Conservation (phyloP, 768 basidiomycete species). For the Tricholoma hemisulphureum region DNA sequence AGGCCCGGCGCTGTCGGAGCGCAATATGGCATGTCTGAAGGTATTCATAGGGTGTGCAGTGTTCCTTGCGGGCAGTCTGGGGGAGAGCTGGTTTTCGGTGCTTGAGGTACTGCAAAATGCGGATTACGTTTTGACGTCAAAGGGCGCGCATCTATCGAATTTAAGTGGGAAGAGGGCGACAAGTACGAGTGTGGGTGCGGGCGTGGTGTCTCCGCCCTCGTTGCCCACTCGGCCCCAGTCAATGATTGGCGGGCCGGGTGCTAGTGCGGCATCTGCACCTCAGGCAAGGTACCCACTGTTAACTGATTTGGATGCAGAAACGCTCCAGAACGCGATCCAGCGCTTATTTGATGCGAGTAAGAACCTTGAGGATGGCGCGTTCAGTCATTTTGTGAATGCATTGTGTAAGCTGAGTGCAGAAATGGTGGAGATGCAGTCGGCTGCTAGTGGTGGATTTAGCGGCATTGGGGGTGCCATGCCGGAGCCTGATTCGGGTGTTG, state of each 20-base stretch:
- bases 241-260: conserved; percentile 34
- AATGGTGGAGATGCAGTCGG: conserved; percentile 87
- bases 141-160: conserved; percentile 39
- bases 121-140: conserved; percentile 80
- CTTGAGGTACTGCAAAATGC: conserved; percentile 93
- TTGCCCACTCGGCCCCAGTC: not conserved
- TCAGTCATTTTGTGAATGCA: conserved; percentile 71
- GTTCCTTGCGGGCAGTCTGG: conserved; percentile 81
- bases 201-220: not conserved
- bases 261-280: conserved; percentile 29
- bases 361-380: conserved; percentile 79
- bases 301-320: conserved; percentile 72
- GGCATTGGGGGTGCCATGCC: conserved; percentile 34
- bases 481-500: conserved; percentile 26
- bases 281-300: conserved; percentile 58
- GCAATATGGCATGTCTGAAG: conserved; percentile 90
- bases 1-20: conserved; percentile 77
- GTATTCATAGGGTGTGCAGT: conserved; percentile 74
- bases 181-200: conserved; percentile 30
- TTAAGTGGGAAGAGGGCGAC: conserved; percentile 32
- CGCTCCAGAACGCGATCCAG: conserved; percentile 71
- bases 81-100: conserved; percentile 89
- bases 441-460: not conserved
- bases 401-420: conserved; percentile 84
- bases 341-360: conserved; percentile 84